Percentiles rank a stretch among this genome's conserved stretches.
Evolutionary conservation across 2,329 filamentous ascomycete species (phyloP).

Genomic region (Alternaria triticina): DNA sequence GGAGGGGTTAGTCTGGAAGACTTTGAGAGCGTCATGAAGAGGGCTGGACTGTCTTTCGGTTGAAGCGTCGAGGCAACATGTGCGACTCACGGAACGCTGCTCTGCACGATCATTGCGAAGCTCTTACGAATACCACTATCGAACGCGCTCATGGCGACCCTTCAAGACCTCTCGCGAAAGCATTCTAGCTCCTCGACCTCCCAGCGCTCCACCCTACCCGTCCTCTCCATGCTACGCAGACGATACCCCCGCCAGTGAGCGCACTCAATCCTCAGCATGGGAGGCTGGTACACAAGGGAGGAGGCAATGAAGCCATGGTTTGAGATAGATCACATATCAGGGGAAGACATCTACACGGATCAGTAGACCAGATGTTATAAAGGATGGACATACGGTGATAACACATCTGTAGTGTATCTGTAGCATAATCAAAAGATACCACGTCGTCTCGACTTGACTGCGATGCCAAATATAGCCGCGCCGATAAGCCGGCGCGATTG

Average conservation of each 20-base stretch:
- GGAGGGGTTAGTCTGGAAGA: constrained; percentile 77
- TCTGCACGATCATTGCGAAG: neutral
- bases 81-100: neutral
- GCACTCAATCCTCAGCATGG: neutral
- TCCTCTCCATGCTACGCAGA: neutral
- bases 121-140: neutral
- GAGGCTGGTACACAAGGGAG: neutral
- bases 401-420: neutral
- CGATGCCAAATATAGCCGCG: constrained; percentile 7
- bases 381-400: neutral
- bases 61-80: constrained; percentile 49
- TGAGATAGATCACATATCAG: neutral
- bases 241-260: neutral
- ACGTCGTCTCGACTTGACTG: neutral
- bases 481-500: constrained; percentile 9
- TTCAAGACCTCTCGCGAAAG: neutral
- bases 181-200: neutral
- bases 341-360: neutral
- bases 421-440: neutral
- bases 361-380: neutral
- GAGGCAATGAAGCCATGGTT: neutral
- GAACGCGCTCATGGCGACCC: neutral
- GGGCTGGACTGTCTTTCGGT: constrained; percentile 78
- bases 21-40: constrained; percentile 84
- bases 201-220: neutral